These are phyloP conservation scores for Kwoniella bestiolae DNA, from an alignment of 768 basidiomycete species.

Conservation along the genomic window DNA sequence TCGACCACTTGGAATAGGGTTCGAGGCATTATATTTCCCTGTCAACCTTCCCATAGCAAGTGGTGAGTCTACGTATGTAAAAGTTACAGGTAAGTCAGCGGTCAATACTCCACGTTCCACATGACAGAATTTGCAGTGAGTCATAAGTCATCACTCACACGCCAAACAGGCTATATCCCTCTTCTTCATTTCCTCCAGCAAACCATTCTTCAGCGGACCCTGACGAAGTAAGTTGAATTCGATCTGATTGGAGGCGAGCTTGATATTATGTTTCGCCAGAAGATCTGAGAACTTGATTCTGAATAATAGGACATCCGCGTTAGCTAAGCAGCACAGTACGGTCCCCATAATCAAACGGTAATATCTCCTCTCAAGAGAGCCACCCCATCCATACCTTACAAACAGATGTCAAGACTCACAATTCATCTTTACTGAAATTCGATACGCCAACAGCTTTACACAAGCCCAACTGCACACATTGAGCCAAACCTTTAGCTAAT, in stretches of 20 bases:
- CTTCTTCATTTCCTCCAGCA: conserved; percentile 54
- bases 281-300: conserved; percentile 49
- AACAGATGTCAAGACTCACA: too few species aligned
- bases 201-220: conserved; percentile 48
- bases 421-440: conserved; percentile 51
- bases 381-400: too few species aligned
- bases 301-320: too few species aligned
- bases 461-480: conserved; percentile 52
- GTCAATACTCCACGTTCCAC: neutral
- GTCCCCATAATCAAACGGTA: too few species aligned
- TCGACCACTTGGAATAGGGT: conserved; percentile 50
- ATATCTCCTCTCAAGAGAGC: too few species aligned
- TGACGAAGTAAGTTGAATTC: conserved; percentile 55
- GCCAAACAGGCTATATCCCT: conserved; percentile 50
- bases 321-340: too few species aligned
- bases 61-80: conserved; percentile 56
- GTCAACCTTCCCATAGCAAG: conserved; percentile 56
- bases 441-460: conserved; percentile 53
- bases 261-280: conserved; percentile 45
- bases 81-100: too few species aligned
- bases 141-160: too few species aligned
- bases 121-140: too few species aligned
- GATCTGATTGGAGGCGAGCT: conserved; percentile 56
- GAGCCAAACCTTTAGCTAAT: conserved; percentile 44
- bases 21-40: conserved; percentile 53